Conservation (phyloP, 2,329 filamentous ascomycete species). For the Alternaria viburni region DNA sequence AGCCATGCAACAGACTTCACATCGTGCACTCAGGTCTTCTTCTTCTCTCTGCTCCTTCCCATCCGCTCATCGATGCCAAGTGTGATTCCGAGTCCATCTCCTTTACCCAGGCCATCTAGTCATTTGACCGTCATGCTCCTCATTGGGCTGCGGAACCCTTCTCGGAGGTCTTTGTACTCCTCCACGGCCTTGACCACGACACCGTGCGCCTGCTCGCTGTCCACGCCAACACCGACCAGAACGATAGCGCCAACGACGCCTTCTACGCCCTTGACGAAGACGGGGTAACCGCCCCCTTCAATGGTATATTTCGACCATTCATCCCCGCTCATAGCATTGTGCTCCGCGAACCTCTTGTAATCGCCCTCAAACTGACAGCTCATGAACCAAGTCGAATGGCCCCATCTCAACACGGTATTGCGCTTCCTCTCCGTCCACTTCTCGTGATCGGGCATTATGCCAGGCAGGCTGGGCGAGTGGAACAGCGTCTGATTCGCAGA, state of each 20-base stretch:
- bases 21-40: neutral
- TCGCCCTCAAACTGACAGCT: constrained; percentile 72
- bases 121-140: constrained; percentile 43
- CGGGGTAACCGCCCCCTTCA: constrained; percentile 77
- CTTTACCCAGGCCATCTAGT: constrained; percentile 27
- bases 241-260: constrained; percentile 77
- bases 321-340: constrained; percentile 65
- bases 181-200: constrained; percentile 74
- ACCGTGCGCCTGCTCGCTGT: constrained; percentile 78
- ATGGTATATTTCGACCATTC: constrained; percentile 70
- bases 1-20: neutral
- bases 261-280: constrained; percentile 75
- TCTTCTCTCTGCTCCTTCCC: neutral
- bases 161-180: constrained; percentile 54
- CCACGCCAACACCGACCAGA: constrained; percentile 69
- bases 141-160: constrained; percentile 44
- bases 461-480: constrained; percentile 70
- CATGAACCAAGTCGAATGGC: constrained; percentile 73
- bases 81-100: constrained; percentile 18
- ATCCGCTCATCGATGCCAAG: neutral
- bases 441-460: constrained; percentile 74
- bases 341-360: constrained; percentile 68
- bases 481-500: constrained; percentile 71
- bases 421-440: constrained; percentile 69
- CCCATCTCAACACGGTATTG: constrained; percentile 74